phyloP scores from a whole-genome alignment of 768 basidiomycete genomes.

The Leccinum olivaceopallidum region DNA sequence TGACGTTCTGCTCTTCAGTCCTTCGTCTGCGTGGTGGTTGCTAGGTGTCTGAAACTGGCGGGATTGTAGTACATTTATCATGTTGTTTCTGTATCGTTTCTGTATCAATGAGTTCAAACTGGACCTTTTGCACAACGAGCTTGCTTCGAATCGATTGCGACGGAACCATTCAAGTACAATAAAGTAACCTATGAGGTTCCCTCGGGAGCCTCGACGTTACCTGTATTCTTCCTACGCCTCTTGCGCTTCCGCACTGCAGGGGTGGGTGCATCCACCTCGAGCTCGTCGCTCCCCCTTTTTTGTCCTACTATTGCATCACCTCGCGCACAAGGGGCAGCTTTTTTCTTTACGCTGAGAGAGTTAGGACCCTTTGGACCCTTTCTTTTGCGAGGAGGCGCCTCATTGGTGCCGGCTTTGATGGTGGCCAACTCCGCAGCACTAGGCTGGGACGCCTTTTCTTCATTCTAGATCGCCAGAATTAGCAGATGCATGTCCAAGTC shows the following conservation, averaged over 20 bases:
- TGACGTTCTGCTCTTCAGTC: constrained; percentile 36
- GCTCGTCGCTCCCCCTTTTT: constrained; percentile 20
- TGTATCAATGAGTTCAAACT: background rate
- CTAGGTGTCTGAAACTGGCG: constrained; percentile 26
- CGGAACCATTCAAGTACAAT: background rate
- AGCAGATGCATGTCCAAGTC: background rate
- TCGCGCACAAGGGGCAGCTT: constrained; percentile 39
- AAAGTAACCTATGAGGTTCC: background rate
- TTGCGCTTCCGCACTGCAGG: constrained; percentile 22
- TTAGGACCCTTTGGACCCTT: constrained; percentile 87
- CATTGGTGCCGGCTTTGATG: constrained; percentile 35
- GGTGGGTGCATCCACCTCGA: background rate
- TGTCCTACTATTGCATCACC: background rate
- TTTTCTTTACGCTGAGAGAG: constrained; percentile 92
- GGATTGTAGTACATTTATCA: constrained; percentile 2
- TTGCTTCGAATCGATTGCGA: background rate
- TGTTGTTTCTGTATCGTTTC: background rate
- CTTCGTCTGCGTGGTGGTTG: constrained; percentile 81
- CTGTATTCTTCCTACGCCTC: constrained; percentile 19
- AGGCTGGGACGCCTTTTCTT: constrained; percentile 60
- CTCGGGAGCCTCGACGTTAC: background rate
- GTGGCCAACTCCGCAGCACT: constrained; percentile 48
- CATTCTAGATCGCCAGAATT: constrained; percentile 45
- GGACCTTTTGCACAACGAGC: background rate
- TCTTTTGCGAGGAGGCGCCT: constrained; percentile 50